Conservation (phyloP, 1,284 basidiomycete species). For the Rhodotorula sp. region DNA sequence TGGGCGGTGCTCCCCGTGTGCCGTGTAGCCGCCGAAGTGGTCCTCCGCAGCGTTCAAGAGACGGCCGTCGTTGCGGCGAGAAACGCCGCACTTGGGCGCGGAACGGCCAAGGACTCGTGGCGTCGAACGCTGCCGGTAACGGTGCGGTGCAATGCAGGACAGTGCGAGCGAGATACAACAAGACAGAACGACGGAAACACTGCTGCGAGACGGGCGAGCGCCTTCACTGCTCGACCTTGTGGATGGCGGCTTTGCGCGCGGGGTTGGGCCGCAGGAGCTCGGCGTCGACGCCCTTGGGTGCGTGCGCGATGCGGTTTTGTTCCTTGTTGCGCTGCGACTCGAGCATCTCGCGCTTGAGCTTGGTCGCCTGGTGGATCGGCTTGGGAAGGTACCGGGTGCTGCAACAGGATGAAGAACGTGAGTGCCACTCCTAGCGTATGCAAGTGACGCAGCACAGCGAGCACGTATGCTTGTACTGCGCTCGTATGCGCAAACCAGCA, state of each 20-base stretch:
- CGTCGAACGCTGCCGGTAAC: too few relatives aligned
- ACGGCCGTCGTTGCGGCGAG: too few relatives aligned
- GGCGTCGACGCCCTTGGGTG: slow-evolving; percentile 71
- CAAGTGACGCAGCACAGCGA: not conserved
- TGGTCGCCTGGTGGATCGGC: slow-evolving; percentile 80
- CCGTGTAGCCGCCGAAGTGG: too few relatives aligned
- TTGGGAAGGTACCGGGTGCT: slow-evolving; percentile 86
- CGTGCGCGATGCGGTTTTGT: slow-evolving; percentile 70
- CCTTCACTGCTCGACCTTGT: slow-evolving; percentile 27
- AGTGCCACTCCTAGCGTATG: not conserved
- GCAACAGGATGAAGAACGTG: not conserved
- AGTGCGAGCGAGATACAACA: not conserved
- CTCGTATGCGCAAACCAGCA: not conserved
- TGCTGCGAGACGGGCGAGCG: not conserved
- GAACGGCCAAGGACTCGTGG: too few relatives aligned
- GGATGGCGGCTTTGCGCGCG: slow-evolving; percentile 69
- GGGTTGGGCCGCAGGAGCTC: slow-evolving; percentile 87
- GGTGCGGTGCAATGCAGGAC: too few relatives aligned
- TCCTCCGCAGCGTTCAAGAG: too few relatives aligned
- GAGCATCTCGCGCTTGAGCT: slow-evolving; percentile 90
- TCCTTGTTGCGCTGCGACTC: slow-evolving; percentile 88
- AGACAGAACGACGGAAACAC: not conserved
- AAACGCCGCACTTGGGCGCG: too few relatives aligned
- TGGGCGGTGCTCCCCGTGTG: too few relatives aligned
- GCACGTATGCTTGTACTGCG: too few relatives aligned